phyloP scores from a whole-genome alignment of 129 eudicot genomes.

The Saussurea involucrata region DNA sequence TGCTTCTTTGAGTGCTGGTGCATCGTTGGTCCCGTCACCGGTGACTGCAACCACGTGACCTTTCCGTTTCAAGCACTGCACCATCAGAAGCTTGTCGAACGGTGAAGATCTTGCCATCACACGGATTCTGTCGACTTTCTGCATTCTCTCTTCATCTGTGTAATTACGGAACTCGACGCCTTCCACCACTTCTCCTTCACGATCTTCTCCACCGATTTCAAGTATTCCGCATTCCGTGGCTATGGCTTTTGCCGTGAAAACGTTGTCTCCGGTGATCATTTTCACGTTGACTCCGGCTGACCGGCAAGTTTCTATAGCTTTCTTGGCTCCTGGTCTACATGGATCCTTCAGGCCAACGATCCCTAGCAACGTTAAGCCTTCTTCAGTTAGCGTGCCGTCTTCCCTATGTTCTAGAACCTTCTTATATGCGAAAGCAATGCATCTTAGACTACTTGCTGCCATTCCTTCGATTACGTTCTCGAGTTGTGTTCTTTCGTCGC shows the following conservation, averaged over 20 bases:
- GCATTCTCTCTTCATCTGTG: conserved; percentile 56
- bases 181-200: conserved; percentile 64
- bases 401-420: conserved; percentile 23
- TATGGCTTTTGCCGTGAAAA: conserved; percentile 90
- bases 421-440: conserved; percentile 84
- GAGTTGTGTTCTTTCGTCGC: conserved; percentile 41
- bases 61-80: conserved; percentile 66
- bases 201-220: conserved; percentile 24
- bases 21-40: conserved; percentile 93
- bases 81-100: conserved; percentile 81
- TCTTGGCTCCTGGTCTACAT: conserved; percentile 64
- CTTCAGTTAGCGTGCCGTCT: conserved; percentile 33
- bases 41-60: conserved; percentile 93
- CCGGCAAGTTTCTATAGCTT: conserved; percentile 68
- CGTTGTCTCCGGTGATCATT: conserved; percentile 93
- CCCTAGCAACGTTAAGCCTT: conserved; percentile 59
- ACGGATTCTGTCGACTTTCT: conserved; percentile 46
- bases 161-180: conserved; percentile 66
- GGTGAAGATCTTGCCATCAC: conserved; percentile 97
- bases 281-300: conserved; percentile 70
- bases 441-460: conserved; percentile 90
- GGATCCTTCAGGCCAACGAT: conserved; percentile 85
- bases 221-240: conserved; percentile 93
- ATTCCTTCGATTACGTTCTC: conserved; percentile 71
- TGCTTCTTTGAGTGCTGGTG: conserved; percentile 88